Evolutionary conservation across 2,329 filamentous ascomycete species (phyloP).

Genomic region (Leptographium flavum): DNA sequence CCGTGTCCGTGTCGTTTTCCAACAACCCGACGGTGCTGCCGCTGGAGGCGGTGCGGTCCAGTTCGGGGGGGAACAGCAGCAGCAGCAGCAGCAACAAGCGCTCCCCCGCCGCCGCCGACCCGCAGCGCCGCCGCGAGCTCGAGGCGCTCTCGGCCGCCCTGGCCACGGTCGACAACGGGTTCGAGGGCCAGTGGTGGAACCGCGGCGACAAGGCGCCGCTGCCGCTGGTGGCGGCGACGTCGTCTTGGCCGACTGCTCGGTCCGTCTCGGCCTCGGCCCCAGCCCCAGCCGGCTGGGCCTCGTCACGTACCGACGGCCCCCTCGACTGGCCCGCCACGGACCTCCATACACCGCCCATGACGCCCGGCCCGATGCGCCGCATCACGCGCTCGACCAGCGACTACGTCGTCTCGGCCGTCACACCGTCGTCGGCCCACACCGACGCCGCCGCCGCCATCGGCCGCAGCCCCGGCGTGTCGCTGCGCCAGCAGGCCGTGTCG

Average conservation of each 20-base stretch:
- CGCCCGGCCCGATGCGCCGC: neutral
- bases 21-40: conserved; percentile 7
- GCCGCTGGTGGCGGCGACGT: conserved; percentile 11
- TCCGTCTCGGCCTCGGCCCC: conserved; percentile 14
- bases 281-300: neutral
- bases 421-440: conserved; percentile 10
- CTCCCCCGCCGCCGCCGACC: conserved; percentile 18
- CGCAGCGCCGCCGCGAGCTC: conserved; percentile 24
- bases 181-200: conserved; percentile 45
- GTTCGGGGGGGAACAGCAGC: no score
- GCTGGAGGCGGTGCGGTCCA: neutral
- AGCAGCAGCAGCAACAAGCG: no score
- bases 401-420: conserved; percentile 23
- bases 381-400: neutral
- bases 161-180: conserved; percentile 43
- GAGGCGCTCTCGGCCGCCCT: conserved; percentile 36
- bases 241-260: conserved; percentile 1
- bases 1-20: neutral
- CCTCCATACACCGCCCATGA: neutral
- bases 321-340: conserved; percentile 9
- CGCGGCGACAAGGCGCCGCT: conserved; percentile 23
- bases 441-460: neutral
- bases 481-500: conserved; percentile 1
- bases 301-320: neutral
- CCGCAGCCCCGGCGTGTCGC: neutral